These are phyloP conservation scores for Syncephalastrum racemosum DNA, from an alignment of 371 early-diverging fungal species.

Conservation along the genomic window DNA sequence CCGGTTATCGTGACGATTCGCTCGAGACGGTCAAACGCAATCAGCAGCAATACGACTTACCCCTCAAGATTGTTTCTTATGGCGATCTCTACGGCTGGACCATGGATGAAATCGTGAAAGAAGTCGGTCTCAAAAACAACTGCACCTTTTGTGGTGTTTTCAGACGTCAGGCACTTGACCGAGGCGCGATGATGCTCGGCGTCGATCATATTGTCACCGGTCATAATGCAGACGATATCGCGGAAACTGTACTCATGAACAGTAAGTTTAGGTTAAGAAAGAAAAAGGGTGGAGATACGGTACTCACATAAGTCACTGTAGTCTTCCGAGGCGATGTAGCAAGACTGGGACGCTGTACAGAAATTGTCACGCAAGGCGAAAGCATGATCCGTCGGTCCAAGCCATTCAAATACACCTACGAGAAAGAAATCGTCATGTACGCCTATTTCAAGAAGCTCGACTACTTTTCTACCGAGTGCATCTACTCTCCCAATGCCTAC, in stretches of 20 bases:
- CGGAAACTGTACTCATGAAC: conserved; percentile 99
- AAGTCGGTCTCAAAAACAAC: conserved; percentile 96
- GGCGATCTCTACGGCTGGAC: conserved; percentile 97
- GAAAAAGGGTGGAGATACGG: neutral
- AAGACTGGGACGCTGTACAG: conserved; percentile 93
- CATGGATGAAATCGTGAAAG: conserved; percentile 98
- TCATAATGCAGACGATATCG: conserved; percentile 99
- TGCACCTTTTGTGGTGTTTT: conserved; percentile 99
- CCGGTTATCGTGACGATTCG: conserved; percentile 99
- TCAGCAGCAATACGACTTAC: conserved; percentile 90
- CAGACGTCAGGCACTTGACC: conserved; percentile 97
- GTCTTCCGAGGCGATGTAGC: conserved; percentile 98
- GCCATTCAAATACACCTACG: conserved; percentile 99
- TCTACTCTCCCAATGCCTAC: conserved; percentile 98
- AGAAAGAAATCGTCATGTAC: conserved; percentile 99
- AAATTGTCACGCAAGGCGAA: conserved; percentile 83
- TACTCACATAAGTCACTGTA: conserved; percentile 27
- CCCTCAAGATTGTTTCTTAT: conserved; percentile 94
- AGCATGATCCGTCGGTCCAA: conserved; percentile 87
- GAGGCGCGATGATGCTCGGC: conserved; percentile 91
- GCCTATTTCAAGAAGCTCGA: conserved; percentile 99
- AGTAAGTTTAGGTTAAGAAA: conserved; percentile 51
- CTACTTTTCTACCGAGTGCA: conserved; percentile 99
- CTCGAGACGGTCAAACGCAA: conserved; percentile 98
- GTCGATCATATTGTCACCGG: conserved; percentile 99